These are phyloP conservation scores for Chamaecrista fasciculata DNA, from an alignment of 306 rosid species.

Conservation along the genomic window DNA sequence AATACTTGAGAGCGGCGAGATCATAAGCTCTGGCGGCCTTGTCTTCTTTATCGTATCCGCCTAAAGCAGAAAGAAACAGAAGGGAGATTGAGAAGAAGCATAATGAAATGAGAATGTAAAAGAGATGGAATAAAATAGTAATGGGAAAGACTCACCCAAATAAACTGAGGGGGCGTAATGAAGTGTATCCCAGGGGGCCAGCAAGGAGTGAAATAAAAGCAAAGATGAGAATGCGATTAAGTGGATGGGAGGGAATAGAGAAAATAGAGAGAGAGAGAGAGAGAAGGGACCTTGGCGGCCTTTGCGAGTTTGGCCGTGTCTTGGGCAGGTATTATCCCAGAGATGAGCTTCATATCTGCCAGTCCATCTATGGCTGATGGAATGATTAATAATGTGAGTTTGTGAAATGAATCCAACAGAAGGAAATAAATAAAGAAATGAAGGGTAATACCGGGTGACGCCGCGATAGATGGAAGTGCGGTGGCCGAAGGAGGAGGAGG, in stretches of 20 bases:
- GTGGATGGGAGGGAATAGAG: no score
- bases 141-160: slow-evolving; percentile 75
- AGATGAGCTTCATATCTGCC: slow-evolving; percentile 82
- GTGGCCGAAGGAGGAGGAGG: slow-evolving; percentile 92
- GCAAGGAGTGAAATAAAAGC: neutral
- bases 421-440: no score
- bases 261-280: no score
- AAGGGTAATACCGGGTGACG: slow-evolving; percentile 63
- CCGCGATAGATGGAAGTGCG: slow-evolving; percentile 97
- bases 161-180: slow-evolving; percentile 48
- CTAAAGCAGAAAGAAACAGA: slow-evolving; percentile 23
- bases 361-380: slow-evolving; percentile 81
- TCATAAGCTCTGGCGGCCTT: slow-evolving; percentile 77
- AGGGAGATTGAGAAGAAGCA: no score
- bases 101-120: no score
- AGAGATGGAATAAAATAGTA: no score
- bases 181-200: neutral
- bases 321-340: slow-evolving; percentile 76
- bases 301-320: slow-evolving; percentile 76
- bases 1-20: slow-evolving; percentile 72
- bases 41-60: slow-evolving; percentile 77
- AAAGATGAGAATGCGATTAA: no score
- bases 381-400: no score
- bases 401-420: no score
- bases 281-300: slow-evolving; percentile 61